Conservation (phyloP, 2,329 filamentous ascomycete species). For the Apiospora arundinis region DNA sequence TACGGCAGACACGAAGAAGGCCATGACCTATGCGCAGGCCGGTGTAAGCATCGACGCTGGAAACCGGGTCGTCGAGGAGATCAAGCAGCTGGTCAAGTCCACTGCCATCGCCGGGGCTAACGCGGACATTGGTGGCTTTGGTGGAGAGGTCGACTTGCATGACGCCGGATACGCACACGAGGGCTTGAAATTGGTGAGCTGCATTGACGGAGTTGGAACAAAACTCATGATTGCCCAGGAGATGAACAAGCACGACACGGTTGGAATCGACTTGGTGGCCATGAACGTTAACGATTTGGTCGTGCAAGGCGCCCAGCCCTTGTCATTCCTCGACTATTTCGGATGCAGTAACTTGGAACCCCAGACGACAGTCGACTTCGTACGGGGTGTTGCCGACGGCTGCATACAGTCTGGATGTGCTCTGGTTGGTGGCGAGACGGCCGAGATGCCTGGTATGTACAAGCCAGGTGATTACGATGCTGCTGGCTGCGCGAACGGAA, state of each 20-base stretch:
- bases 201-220: constrained; percentile 93
- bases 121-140: constrained; percentile 94
- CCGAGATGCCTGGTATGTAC: constrained; percentile 98
- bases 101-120: constrained; percentile 88
- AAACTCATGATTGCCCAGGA: constrained; percentile 96
- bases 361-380: constrained; percentile 79
- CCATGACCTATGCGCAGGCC: constrained; percentile 88
- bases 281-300: constrained; percentile 99
- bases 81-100: constrained; percentile 87
- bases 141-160: constrained; percentile 81
- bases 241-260: constrained; percentile 89
- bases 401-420: constrained; percentile 87
- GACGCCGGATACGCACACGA: constrained; percentile 67
- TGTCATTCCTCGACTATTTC: constrained; percentile 98
- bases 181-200: constrained; percentile 81
- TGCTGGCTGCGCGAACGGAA: constrained; percentile 87
- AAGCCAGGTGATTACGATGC: constrained; percentile 89
- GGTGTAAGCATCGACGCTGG: constrained; percentile 95
- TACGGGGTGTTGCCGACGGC: constrained; percentile 87
- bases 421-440: constrained; percentile 95
- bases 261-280: constrained; percentile 95
- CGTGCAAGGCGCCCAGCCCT: constrained; percentile 91
- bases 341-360: constrained; percentile 89
- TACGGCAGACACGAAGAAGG: constrained; percentile 48
- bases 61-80: constrained; percentile 89